Base-by-base conservation (phyloP, 2,329 filamentous ascomycete species). In the Volutella citrinella region DNA sequence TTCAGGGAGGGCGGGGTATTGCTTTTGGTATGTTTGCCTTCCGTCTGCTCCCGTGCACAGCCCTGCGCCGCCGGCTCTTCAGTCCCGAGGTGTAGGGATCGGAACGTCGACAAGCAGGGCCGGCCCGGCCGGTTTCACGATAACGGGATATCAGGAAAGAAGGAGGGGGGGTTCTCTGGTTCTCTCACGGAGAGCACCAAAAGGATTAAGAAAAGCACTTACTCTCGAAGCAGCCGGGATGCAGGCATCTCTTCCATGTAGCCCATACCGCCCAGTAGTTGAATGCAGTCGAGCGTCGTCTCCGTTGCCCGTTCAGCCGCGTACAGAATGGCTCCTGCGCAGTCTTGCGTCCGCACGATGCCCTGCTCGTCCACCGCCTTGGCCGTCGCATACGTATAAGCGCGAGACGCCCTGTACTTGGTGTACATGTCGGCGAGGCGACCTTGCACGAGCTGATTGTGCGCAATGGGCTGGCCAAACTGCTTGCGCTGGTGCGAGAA, bases 351-450 rank as follows among this genome's bases (percentile, higher is more conserved):
- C 37, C 76, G 74, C 50, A 95, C 82, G 3, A 70, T 42, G 10
- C 80, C 82, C 10, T 78, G 68, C 59, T 91, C 86, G 52, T 96
- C 91, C 14, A 96, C 84, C 3, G 76, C 74, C 28, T 76, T 74
- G 4, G 93, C 93, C 1, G 90, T 90, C 22, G 74, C 68, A 56
- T 95, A 95, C 0, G 91, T 97, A 64, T 95, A 96, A 4, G 89
- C 77, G n/a, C 81, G 72, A 12, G 84, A 82, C 10, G 86, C 89
- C 53, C 87, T 83, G 39, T 93, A 77, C 63, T 95, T 95, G 29
- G 89, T 96, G 66, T 97, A 94, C 90, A 98, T 96, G 61, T 97
- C 90, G 36, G 93, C 89, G 27, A 97, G 74, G 58, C 90, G 91
- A 37, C 87, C 91, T 64, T 97, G 93, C 15, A 97, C 76, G 43